Evolutionary conservation across 208 protist species (phyloP), one percentile per base, ranked within the genome.

Genomic region (Acanthamoeba triangularis): DNA sequence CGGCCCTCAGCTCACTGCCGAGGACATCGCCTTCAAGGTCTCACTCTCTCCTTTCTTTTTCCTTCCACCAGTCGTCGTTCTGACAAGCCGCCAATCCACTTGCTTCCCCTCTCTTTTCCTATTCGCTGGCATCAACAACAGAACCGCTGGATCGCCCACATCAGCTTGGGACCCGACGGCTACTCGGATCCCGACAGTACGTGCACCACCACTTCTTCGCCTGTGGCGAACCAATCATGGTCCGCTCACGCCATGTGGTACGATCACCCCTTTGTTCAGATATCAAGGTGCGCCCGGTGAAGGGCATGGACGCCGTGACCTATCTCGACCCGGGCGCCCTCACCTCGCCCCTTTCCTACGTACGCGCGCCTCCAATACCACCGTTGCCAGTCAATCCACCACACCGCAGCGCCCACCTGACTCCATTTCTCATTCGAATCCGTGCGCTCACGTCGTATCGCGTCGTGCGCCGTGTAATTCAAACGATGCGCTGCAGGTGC

Each of bases 321-420:
- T 95, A 95, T 20, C 93, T 95, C 18, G 93, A 95, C 56, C 85
- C 93, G 13, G 93, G 85, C 61, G 56, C 76, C 14, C 54, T 95
- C 63, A 85, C 85, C 41, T 52, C 72, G 44, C 37, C 56, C 18
- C 80, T 90, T 16, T 91, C 93, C 47, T 95, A 90, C 23, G 93
- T 95, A 35, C 63, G 93, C 33, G 14, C 1, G 16, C 25, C 16
- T 23, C 61, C 28, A 3, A 35, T n/a, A 37, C 5, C 65, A 14
- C 65, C 25, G 0, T 10, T n/a, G 0, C 23, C 59, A n/a, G 7
- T n/a, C 59, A 65, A 65, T 11, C 25, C 3, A 65, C 33, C 28
- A 30, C 1, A 1, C 13, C 13, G 56, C 4, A 28, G 20, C 11
- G 7, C 20, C 25, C 61, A 10, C 61, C 25, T 5, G 61, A 30